Percentiles rank a stretch among this genome's conserved stretches.
phyloP scores from a whole-genome alignment of 805 yeast genomes.

The Pichia cabralensis region DNA sequence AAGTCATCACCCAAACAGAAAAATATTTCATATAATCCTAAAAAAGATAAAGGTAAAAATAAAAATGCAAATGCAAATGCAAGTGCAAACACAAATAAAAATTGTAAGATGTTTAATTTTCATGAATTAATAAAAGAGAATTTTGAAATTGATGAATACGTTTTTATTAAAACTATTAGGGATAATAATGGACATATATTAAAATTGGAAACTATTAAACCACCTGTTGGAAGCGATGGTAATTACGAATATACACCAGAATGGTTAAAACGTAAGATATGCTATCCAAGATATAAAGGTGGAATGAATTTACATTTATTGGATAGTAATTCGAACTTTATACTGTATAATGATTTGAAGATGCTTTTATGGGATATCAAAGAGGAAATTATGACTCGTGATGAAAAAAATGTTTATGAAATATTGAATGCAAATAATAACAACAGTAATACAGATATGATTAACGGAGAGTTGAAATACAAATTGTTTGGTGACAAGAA shows the following conservation, averaged over 20 bases:
- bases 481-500: too few relatives aligned
- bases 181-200: constrained; percentile 29
- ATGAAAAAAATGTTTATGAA: neutral
- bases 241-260: constrained; percentile 18
- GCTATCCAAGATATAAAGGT: constrained; percentile 35
- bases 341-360: constrained; percentile 22
- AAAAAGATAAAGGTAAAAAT: neutral
- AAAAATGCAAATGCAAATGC: neutral
- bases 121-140: constrained; percentile 12
- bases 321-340: constrained; percentile 10
- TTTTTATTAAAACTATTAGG: constrained; percentile 30
- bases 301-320: constrained; percentile 33
- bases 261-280: constrained; percentile 30
- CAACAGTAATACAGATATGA: too few relatives aligned
- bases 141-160: constrained; percentile 16
- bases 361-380: constrained; percentile 24
- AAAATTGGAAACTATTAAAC: constrained; percentile 27
- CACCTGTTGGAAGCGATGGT: constrained; percentile 10
- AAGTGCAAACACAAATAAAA: neutral
- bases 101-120: constrained; percentile 5
- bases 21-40: constrained; percentile 3
- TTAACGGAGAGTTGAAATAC: too few relatives aligned
- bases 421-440: too few relatives aligned
- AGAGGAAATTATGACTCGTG: constrained; percentile 11
- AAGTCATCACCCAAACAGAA: constrained; percentile 4